These are phyloP conservation scores for Farysia itapuensis DNA, from an alignment of 1,284 basidiomycete species.

Conservation along the genomic window DNA sequence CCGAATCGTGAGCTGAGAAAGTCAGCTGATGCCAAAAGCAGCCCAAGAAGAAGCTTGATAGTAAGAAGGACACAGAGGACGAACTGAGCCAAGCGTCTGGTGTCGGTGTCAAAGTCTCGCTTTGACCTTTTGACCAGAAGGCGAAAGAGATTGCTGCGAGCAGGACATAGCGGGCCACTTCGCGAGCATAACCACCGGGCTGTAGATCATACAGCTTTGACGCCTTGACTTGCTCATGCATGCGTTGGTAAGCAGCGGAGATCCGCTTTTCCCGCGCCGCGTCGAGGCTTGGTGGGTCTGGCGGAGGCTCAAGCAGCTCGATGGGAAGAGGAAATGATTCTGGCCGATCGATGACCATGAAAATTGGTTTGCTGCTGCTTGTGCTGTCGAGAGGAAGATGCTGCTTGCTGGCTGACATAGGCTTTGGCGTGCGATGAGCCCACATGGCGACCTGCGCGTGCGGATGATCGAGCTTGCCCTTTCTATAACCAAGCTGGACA, in stretches of 20 bases:
- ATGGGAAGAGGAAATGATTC: slow-evolving; percentile 49
- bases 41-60: slow-evolving; percentile 77
- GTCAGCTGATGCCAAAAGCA: slow-evolving; percentile 92
- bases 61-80: slow-evolving; percentile 63
- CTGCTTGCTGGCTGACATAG: background rate
- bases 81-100: background rate
- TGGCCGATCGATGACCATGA: slow-evolving; percentile 20
- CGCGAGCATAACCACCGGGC: slow-evolving; percentile 86
- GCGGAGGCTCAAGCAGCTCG: slow-evolving; percentile 57
- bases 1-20: slow-evolving; percentile 90
- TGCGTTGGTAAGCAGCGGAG: slow-evolving; percentile 75
- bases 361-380: background rate
- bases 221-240: slow-evolving; percentile 74
- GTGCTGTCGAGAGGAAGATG: slow-evolving; percentile 1
- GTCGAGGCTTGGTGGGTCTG: slow-evolving; percentile 62
- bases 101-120: background rate
- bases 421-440: slow-evolving; percentile 18
- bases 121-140: slow-evolving; percentile 62
- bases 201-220: slow-evolving; percentile 84
- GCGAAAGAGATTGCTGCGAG: slow-evolving; percentile 69
- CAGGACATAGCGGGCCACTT: slow-evolving; percentile 74
- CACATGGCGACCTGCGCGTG: slow-evolving; percentile 52
- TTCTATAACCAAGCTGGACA: slow-evolving; percentile 72
- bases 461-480: slow-evolving; percentile 52
- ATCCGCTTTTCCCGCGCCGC: slow-evolving; percentile 71